Base-by-base conservation (phyloP, 228 moss, liverwort and hornwort genomes). In the Sphagnum fallax region DNA sequence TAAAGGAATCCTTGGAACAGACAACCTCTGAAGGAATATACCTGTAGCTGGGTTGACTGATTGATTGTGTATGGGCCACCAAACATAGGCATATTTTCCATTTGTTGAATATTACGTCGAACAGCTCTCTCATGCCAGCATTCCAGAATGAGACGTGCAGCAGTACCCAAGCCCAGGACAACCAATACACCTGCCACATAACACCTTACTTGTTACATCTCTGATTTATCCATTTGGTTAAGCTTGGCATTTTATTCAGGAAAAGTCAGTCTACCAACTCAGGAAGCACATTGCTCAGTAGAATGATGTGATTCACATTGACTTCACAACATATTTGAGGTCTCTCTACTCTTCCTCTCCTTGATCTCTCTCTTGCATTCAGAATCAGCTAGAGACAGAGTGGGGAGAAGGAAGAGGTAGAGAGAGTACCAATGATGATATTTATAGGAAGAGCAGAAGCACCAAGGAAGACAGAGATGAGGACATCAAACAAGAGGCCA, bases 391-490 rank as follows among this genome's bases (percentile, higher is more conserved):
- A 77, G 69, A 77, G 81, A 81, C 72, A 75, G 76, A 63, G 62
- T 75, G 73, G 53, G 66, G 82, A 74, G 70, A 73, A 64, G 70
- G 68, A 78, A 71, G 32, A 32, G 78, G 82, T 86, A 87, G 80
- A 86, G 75, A 78, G 77, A 75, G 81, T 94, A 91, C 94, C 94
- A 75, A 94, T 94, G 67, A 88, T 86, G 59, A 91, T 89, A 82
- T 91, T 88, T 69, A 94, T 88, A 88, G 94, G 91, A 65, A 91
- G 89, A 74, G 91, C 91, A 80, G 94, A 86, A 66, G 81, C 86
- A 64, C 89, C 89, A 73, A 94, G 89, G 67, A 94, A 88, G 79
- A 94, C 80, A 79, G 91, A 91, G 86, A 94, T 86, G 91, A 94
- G 86, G 82, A 89, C 68, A 91, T 94, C 88, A 91, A 94, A 91